A percentile compares a stretch with the other conserved stretches of the same genome.
phyloP scores from a whole-genome alignment of 75 land plant genomes.

The Pseudotsuga menziesii region DNA sequence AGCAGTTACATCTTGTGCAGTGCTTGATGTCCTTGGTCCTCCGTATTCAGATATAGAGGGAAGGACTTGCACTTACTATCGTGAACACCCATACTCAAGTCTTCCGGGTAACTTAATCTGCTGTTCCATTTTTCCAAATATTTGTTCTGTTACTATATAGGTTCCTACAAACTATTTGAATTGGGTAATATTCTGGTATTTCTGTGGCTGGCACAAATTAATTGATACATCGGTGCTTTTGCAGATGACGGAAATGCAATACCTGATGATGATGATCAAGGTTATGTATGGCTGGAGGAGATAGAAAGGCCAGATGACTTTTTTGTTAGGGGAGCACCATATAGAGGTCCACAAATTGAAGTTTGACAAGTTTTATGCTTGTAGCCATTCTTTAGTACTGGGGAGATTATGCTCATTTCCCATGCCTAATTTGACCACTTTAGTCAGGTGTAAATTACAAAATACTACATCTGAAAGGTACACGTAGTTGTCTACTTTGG shows the following conservation, averaged over 20 bases:
- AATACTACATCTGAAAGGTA: background rate
- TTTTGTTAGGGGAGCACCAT: conserved; percentile 27
- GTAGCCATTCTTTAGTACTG: background rate
- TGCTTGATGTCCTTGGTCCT: conserved; percentile 85
- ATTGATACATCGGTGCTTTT: background rate
- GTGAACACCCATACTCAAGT: conserved; percentile 33
- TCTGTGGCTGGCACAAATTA: background rate
- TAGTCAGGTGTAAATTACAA: background rate
- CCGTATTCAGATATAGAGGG: conserved; percentile 80
- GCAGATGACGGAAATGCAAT: conserved; percentile 25
- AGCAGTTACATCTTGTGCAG: conserved; percentile 84
- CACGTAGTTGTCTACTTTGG: background rate
- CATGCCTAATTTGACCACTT: background rate
- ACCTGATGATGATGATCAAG: conserved; percentile 22
- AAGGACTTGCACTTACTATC: conserved; percentile 76
- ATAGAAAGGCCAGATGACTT: conserved; percentile 37
- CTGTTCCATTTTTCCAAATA: background rate
- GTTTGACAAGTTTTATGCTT: conserved; percentile 2
- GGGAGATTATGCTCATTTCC: background rate
- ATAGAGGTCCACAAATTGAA: conserved; percentile 36
- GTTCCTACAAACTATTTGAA: background rate
- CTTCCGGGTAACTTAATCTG: conserved; percentile 33
- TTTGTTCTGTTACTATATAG: background rate
- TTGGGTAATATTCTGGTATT: background rate
- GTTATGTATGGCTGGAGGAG: conserved; percentile 43